Percentiles rank a stretch among this genome's conserved stretches.
phyloP scores from a whole-genome alignment of 1,284 basidiomycete genomes.

The Farysia itapuensis region DNA sequence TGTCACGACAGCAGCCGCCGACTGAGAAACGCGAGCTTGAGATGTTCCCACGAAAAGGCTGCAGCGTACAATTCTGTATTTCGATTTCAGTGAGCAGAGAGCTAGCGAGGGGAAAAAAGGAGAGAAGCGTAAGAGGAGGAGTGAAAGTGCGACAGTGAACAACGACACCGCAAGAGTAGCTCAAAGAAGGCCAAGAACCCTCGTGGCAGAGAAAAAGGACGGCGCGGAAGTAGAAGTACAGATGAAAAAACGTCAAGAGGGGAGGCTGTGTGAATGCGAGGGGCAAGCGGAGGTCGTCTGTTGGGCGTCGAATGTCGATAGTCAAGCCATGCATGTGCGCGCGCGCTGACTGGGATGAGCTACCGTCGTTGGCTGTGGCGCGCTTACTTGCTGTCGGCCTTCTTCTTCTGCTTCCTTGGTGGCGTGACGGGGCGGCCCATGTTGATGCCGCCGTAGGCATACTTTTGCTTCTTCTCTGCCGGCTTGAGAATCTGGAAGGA shows the following conservation, averaged over 20 bases:
- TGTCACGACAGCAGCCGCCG: too few species aligned
- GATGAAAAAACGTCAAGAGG: not conserved
- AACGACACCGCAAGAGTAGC: not conserved
- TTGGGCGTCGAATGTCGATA: not conserved
- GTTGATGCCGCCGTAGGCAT: conserved; percentile 60
- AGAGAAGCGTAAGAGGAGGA: not conserved
- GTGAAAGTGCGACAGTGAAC: not conserved
- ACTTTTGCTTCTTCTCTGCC: conserved; percentile 96
- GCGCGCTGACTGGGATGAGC: not conserved
- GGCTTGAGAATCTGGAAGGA: conserved; percentile 96
- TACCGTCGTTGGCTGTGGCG: too few species aligned
- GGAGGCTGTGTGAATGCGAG: not conserved
- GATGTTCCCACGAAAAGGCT: too few species aligned
- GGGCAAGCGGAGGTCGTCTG: not conserved
- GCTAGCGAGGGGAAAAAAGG: not conserved
- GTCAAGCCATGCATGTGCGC: not conserved
- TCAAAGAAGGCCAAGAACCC: not conserved
- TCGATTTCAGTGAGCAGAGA: too few species aligned
- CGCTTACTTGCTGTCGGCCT: conserved; percentile 56
- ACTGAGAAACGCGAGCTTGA: too few species aligned
- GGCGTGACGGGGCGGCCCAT: conserved; percentile 65
- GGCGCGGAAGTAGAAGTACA: not conserved
- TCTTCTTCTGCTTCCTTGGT: conserved; percentile 65
- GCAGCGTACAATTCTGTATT: too few species aligned
- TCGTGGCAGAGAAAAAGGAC: not conserved